These are phyloP conservation scores for Xylaria bambusicola DNA, from an alignment of 495 filamentous ascomycete genomes.

Conservation along the genomic window DNA sequence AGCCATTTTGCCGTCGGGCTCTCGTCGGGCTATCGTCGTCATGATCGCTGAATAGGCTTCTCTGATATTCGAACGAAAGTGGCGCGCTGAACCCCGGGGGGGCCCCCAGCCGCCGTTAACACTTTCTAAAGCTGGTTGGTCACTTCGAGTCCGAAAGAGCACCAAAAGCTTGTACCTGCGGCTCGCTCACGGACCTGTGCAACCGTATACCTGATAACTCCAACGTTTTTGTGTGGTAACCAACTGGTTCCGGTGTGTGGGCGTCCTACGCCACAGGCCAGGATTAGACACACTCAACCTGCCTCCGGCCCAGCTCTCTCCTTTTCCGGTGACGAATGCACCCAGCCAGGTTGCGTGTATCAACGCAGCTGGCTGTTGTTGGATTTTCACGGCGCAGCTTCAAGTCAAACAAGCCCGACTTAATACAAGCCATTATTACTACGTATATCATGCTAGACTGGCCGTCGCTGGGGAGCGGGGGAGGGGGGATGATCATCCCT, in stretches of 20 bases:
- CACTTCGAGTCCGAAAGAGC: not conserved
- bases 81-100: no score
- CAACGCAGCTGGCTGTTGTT: not conserved
- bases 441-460: not conserved
- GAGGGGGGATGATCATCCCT: not conserved
- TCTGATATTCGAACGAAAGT: not conserved
- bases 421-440: not conserved
- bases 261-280: not conserved
- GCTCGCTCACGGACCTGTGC: not conserved
- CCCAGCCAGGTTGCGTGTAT: not conserved
- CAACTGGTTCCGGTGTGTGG: not conserved
- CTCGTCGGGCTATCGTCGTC: not conserved
- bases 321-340: slow-evolving; percentile 11
- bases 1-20: slow-evolving; percentile 6
- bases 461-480: no score
- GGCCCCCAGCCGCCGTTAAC: not conserved
- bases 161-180: slow-evolving; percentile 14
- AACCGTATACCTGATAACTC: not conserved
- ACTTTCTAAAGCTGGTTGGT: not conserved
- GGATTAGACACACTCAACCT: not conserved
- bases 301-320: not conserved
- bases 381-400: not conserved
- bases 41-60: not conserved
- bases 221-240: not conserved
- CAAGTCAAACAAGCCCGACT: not conserved